These are phyloP conservation scores for Crithidia mellificae DNA, from an alignment of 208 protist genomes.

Conservation along the genomic window DNA sequence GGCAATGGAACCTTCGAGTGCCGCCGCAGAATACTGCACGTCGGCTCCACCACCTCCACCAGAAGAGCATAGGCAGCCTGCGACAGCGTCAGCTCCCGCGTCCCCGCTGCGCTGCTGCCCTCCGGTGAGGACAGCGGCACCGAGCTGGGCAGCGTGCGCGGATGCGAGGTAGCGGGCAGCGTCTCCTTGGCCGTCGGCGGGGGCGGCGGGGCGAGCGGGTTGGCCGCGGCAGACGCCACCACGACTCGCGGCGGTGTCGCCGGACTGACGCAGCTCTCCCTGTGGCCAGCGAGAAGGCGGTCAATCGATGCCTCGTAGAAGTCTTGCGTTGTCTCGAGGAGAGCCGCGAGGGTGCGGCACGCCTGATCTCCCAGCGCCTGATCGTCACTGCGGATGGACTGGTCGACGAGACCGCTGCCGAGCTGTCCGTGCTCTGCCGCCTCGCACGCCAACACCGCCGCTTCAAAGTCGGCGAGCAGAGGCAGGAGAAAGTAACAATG, in stretches of 20 bases:
- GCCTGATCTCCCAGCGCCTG: neutral
- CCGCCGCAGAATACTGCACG: constrained; percentile 41
- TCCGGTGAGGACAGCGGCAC: neutral
- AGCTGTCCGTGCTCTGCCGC: neutral
- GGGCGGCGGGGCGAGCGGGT: neutral
- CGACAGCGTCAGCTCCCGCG: constrained; percentile 21
- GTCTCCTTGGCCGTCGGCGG: neutral
- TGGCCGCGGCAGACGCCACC: neutral
- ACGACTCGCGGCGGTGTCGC: neutral
- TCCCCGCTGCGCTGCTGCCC: neutral
- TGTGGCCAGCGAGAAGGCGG: neutral
- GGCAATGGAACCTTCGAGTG: constrained; percentile 3
- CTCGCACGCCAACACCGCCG: constrained; percentile 23
- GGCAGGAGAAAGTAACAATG: constrained; percentile 33
- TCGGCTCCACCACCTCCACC: constrained; percentile 42
- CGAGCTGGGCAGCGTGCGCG: neutral
- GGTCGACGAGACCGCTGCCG: neutral
- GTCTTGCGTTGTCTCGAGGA: neutral
- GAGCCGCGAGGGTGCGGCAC: constrained; percentile 9
- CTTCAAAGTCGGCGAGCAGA: constrained; percentile 24
- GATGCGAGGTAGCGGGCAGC: neutral
- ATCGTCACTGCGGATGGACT: too few species aligned
- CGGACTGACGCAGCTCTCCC: neutral
- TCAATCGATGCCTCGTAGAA: neutral
- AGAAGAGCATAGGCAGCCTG: constrained; percentile 25